phyloP scores from a whole-genome alignment of 2,329 filamentous ascomycete species.

The Hypoxylon sp. region DNA sequence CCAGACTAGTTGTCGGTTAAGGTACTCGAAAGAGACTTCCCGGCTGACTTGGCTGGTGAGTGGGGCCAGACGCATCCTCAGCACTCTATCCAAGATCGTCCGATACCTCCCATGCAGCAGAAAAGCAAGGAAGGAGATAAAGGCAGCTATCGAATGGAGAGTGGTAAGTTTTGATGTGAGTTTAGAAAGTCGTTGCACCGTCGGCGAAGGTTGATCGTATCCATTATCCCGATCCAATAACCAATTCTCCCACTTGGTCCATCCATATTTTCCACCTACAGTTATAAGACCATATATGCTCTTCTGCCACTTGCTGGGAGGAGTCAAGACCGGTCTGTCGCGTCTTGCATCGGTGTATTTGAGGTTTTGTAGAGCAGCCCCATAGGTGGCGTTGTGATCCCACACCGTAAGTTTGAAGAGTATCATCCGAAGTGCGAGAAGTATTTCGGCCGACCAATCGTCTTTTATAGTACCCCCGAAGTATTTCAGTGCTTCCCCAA shows the following conservation, averaged over 20 bases:
- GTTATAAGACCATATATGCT: conserved; percentile 86
- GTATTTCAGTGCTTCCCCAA: conserved; percentile 89
- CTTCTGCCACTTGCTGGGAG: conserved; percentile 88
- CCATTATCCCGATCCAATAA: conserved; percentile 82
- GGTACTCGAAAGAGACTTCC: conserved; percentile 96
- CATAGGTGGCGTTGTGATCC: conserved; percentile 97
- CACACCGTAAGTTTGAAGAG: conserved; percentile 97
- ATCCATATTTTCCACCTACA: conserved; percentile 89
- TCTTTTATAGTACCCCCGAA: conserved; percentile 82
- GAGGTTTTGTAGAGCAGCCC: conserved; percentile 91
- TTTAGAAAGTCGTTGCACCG: conserved; percentile 72
- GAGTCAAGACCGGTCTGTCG: conserved; percentile 71
- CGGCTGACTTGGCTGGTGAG: conserved; percentile 87
- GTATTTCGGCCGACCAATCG: conserved; percentile 89
- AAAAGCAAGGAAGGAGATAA: conserved; percentile 90
- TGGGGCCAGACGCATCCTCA: conserved; percentile 88
- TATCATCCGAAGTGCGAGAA: conserved; percentile 80
- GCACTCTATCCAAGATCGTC: conserved; percentile 87
- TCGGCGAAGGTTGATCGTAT: conserved; percentile 73
- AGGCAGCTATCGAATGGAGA: conserved; percentile 84
- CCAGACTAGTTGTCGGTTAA: conserved; percentile 98
- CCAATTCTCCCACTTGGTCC: conserved; percentile 93
- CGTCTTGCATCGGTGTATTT: conserved; percentile 88
- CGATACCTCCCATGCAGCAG: conserved; percentile 91
- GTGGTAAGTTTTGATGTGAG: conserved; percentile 79